Base-by-base conservation (phyloP, 805 yeast species). In the Candida insectalens region DNA sequence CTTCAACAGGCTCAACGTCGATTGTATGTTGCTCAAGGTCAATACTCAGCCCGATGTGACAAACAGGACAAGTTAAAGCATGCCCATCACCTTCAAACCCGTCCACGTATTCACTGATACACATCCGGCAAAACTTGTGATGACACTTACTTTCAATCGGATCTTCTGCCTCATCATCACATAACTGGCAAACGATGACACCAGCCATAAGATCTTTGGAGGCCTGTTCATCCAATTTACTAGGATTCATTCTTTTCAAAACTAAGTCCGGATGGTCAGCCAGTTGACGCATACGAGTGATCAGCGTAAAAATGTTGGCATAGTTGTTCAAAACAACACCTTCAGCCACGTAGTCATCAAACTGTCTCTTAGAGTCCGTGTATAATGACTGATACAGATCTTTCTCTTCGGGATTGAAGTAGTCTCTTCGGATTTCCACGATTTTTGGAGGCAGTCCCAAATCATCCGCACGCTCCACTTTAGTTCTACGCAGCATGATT, bases 181-280 rank as follows among this genome's bases (percentile, higher is more conserved):
- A 92, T 17, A 92, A 53, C 44, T 84, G 94, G 52, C 99, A 92
- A 27, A 92, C 79, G 8, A 87, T 72, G 2, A 74, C 74, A 8
- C 68, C 70, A 5, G 62, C 52, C 49, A 44, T 47, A 59, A 39
- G 19, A 13, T 37, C 38, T n/a, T 29, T 53, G 16, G 55, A 43
- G 16, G 47, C 56, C 25, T 54, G 52, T 4, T 49, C 46, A n/a
- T 44, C 41, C 5, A 36, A 27, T 15, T 38, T 27, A 8, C 60
- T 49, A 3, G 71, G 71, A 20, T 77, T 53, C 41, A 55, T 68
- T 34, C 88, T 66, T 44, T 87, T 77, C 51, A 92, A 63, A 1
- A 92, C 96, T 41, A 92, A 63, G 59, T 92, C 99, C 0, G 99
- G 99, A 57, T 92, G 99, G 55, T 92, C 98, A 0, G 98, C 97